Evolutionary conservation across 306 rosid species (phyloP), one percentile per base, ranked within the genome.

Genomic region (Astragalus glycyphyllos): DNA sequence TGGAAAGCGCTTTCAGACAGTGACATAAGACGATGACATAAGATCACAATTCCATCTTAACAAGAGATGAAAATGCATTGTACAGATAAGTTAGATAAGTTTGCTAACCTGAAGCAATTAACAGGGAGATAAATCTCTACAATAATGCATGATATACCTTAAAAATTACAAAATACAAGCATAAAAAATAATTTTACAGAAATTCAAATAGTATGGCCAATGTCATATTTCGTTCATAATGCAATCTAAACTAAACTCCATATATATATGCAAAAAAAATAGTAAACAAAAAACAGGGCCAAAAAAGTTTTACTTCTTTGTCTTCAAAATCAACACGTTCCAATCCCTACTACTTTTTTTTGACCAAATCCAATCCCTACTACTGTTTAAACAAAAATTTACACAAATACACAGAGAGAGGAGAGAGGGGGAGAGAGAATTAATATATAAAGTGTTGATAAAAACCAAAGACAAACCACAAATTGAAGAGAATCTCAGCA

Each of bases 401-500:
- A 26, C 16, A 29, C 14, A 23, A 8, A 49, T 15, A 37, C 8
- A 51, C 4, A 45, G 11, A 13, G 44, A 13, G 5, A 38, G n/a
- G n/a, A n/a, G 1, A 17, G 3, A 17, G 17, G n/a, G 16, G 12
- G 51, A 46, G 11, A 45, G 34, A 44, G 16, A 34, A 23, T 13
- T 7, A 26, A 47, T 16, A 46, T 23, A 76, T 56, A 53, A 34
- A 9, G 16, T 69, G 58, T 41, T 7, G 53, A 63, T 46, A 58
- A 53, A 7, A 72, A 72, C 31, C 53, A 60, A 16, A 61, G 23
- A 48, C 51, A 65, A 65, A 58, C 51, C 45, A 45, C 44, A 17
- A 75, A 57, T 16, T 57, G 62, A 75, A 75, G 38, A 48, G 56
- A 58, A 58, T 10, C 63, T 56, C 20, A 76, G 35, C 40, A 26